phyloP scores from a whole-genome alignment of 1,284 basidiomycete species.

The Marasmius sp. region DNA sequence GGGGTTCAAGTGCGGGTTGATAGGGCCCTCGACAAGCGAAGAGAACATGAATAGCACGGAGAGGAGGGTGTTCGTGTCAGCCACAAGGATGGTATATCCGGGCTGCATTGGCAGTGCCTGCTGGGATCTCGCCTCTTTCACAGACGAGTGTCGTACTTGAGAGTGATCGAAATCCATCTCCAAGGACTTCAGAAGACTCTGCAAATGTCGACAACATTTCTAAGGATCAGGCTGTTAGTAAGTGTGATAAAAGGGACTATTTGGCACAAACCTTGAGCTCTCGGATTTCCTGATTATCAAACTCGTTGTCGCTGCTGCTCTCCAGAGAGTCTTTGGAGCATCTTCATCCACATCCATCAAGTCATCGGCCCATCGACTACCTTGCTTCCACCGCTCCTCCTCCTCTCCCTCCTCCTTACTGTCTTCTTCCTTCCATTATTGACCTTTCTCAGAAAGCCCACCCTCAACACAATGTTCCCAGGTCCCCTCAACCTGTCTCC shows the following conservation, averaged over 20 bases:
- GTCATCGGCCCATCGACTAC: conserved; percentile 64
- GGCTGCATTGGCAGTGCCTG: conserved; percentile 64
- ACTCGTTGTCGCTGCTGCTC: conserved; percentile 45
- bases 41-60: conserved; percentile 75
- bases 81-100: conserved; percentile 88
- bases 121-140: conserved; percentile 28
- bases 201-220: conserved; percentile 69
- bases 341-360: conserved; percentile 70
- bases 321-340: conserved; percentile 41
- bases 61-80: conserved; percentile 94
- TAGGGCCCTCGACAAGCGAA: conserved; percentile 77
- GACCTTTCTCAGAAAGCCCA: conserved; percentile 67
- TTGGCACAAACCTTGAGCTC: conserved; percentile 65
- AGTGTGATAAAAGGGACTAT: conserved; percentile 6
- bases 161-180: conserved; percentile 26
- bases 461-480: conserved; percentile 71
- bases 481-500: conserved; percentile 50
- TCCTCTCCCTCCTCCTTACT: conserved; percentile 60
- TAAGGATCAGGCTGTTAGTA: conserved; percentile 26
- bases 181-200: conserved; percentile 51
- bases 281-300: conserved; percentile 73
- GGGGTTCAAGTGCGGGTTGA: no score
- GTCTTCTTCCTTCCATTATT: conserved; percentile 70
- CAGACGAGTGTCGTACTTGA: conserved; percentile 34
- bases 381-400: conserved; percentile 62